Percentiles rank a stretch among this genome's conserved stretches.
Evolutionary conservation across 1,284 basidiomycete genomes (phyloP).

Genomic region (Cutaneotrichosporon sp.): DNA sequence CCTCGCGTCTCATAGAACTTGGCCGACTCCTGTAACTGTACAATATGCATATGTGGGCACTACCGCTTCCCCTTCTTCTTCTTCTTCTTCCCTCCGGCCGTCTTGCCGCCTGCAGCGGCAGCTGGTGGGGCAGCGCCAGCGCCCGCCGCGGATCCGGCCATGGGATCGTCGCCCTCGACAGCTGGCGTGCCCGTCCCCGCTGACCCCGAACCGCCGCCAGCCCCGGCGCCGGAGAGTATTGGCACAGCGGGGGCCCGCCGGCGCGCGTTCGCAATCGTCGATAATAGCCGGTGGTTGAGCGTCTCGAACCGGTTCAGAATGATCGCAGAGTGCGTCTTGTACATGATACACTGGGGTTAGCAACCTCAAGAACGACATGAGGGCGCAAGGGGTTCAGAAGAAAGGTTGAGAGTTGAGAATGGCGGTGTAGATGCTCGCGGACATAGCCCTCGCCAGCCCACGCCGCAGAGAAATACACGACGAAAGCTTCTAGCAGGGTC

Average conservation of each 20-base stretch:
- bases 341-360: slow-evolving; percentile 73
- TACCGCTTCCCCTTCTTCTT: slow-evolving; percentile 30
- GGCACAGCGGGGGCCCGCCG: slow-evolving; percentile 14
- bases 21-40: slow-evolving; percentile 5
- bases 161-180: slow-evolving; percentile 19
- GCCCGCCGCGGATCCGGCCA: slow-evolving; percentile 3
- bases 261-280: slow-evolving; percentile 36
- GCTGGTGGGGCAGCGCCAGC: slow-evolving; percentile 5
- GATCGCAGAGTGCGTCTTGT: slow-evolving; percentile 85
- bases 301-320: slow-evolving; percentile 92
- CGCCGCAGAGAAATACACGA: too few species aligned
- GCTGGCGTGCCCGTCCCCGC: slow-evolving; percentile 5
- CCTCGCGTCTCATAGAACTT: too few species aligned
- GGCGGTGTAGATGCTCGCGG: too few species aligned
- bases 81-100: slow-evolving; percentile 21
- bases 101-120: slow-evolving; percentile 1
- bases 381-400: too few species aligned
- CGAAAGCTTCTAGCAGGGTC: too few species aligned
- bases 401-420: too few species aligned
- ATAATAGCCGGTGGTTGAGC: slow-evolving; percentile 61
- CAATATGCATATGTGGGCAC: slow-evolving; percentile 9
- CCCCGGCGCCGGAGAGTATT: background rate
- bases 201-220: background rate
- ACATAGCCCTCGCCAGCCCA: too few species aligned
- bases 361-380: too few species aligned